Base-by-base conservation (phyloP, 2,329 filamentous ascomycete genomes). In the Fusarium palustre region DNA sequence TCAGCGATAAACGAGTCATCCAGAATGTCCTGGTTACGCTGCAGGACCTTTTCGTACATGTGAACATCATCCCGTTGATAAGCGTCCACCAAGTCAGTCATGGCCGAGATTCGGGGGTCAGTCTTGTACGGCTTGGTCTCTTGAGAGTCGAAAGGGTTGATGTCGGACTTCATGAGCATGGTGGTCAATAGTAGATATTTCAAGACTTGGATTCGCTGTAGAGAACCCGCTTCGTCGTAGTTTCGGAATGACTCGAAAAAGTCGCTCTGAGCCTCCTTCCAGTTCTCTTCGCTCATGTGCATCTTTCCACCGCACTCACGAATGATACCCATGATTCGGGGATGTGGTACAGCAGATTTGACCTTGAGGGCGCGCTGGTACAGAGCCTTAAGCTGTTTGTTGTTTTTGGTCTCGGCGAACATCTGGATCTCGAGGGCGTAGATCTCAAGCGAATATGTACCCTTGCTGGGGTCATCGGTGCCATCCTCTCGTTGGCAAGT, bases 241-340 rank as follows among this genome's bases (percentile, higher is more conserved):
- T 97, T 98, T 59, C 94, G 92, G 84, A 99, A 99, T 1, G 95
- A 97, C 79, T 99, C 96, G 80, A 97, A 97, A 81, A 99, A 99
- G 83, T 98, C 96, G 74, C 90, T 95, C 81, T 98, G 94, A 1
- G 96, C 96, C 76, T 94, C 93, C 79, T 96, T 93, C 96, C 96
- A 99, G 79, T 98, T 98, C 83, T 98, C 96, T 85, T 99, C 96
- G 79, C 92, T 96, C 96, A 99, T 98, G 83, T 98, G 94, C 96
- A 99, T 99, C 85, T 99, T 99, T 74, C 96, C 96, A 75, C 96
- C 96, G 78, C 96, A 99, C 82, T 99, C 96, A 56, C 95, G 91
- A 77, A 99, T 99, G 79, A 99, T 95, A 53, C 96, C 96, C 93
- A 98, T 97, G 79, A 99, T 97, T 82, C 97, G 97, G 62, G 96